Evolutionary conservation across 129 eudicot species (phyloP), one percentile per base, ranked within the genome.

Genomic region (Saussurea involucrata): DNA sequence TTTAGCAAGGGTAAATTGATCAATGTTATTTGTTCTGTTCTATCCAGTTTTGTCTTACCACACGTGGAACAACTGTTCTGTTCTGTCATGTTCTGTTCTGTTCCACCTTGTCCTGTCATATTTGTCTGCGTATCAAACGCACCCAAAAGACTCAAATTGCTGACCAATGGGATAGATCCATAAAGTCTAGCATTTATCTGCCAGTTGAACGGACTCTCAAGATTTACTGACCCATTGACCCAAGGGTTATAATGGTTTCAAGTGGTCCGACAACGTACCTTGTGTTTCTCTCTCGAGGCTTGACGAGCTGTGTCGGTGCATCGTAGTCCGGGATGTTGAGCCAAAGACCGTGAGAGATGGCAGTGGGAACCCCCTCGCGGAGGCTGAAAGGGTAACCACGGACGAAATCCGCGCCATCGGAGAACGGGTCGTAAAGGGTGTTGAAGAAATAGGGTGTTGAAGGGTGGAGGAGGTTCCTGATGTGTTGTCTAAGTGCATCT

Each of bases 351-450:
- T 89, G 95, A 53, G 97, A 92, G 10, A 92, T 96, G 0, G 96
- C 97, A 8, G 97, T 92, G 2, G 97, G 93, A n/a, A 89, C 98
- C 65, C 98, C 98, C 87, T 94, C 98, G 3, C 98, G 86, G 13
- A 94, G 97, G 81, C 98, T 94, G 81, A 94, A 94, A 29, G 98
- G 98, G 86, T 94, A 94, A 28, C 98, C 97, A 27, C 98, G 93
- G 44, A 94, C 97, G 69, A 87, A 94, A 80, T 94, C 98, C 0
- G 91, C 87, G 22, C 98, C 98, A 0, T 94, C 98, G 4, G 91
- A 15, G 68, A 78, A 94, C 0, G 98, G 98, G 42, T 94, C 98
- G 34, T 94, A 94, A 63, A 94, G 79, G 40, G 98, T 94, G 83
- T 94, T 94, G 91, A 91, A 94, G 90, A 94, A 94, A 63, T 85